Evolutionary conservation across 495 filamentous ascomycete species (phyloP), one percentile per base, ranked within the genome.

Genomic region (Aspergillus nanangensis): DNA sequence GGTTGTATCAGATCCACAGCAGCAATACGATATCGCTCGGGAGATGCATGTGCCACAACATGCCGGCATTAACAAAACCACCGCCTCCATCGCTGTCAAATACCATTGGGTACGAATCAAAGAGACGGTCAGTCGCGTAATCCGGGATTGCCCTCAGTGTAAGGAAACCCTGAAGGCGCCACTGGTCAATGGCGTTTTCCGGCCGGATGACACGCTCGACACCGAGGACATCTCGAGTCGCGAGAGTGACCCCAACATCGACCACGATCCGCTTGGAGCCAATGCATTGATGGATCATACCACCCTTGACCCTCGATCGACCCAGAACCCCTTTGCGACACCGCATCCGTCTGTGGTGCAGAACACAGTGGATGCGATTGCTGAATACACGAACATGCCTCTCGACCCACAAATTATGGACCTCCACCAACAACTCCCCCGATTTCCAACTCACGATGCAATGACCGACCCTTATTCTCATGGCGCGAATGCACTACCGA

Each of bases 41-140:
- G 69, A 73, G 27, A 75, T 90, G 10, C 93, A 98, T 63, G 67
- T 81, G 36, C 67, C 79, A 39, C 74, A 81, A n/a, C 93, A 98
- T 62, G 89, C 84, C 4, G 93, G 93, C 42, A 97, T 98, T 67
- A 98, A 98, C 75, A 97, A 96, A 67, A 96, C 92, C 1, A 98
- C 93, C 0, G 89, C 90, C 8, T 85, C 82, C 17, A 96, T 98
- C 51, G 90, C 93, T 2, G 86, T 95, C 63, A 86, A 87, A 53
- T 96, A 88, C 57, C 93, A 96, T 61, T 98, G 93, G 93, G 91
- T 94, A n/a, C 79, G 93, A 24, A 97, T 98, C 70, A 98, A 97
- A 62, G 92, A 96, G 63, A 97, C 92, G 0, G 93, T 96, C 45
- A 92, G 86, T 60, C 80, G 88, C 52, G 91, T 96, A 58, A 96